Evolutionary conservation across 176 grass and related monocot species (phyloP), one percentile per base, ranked within the genome.

Genomic region (Aegilops tauschii): DNA sequence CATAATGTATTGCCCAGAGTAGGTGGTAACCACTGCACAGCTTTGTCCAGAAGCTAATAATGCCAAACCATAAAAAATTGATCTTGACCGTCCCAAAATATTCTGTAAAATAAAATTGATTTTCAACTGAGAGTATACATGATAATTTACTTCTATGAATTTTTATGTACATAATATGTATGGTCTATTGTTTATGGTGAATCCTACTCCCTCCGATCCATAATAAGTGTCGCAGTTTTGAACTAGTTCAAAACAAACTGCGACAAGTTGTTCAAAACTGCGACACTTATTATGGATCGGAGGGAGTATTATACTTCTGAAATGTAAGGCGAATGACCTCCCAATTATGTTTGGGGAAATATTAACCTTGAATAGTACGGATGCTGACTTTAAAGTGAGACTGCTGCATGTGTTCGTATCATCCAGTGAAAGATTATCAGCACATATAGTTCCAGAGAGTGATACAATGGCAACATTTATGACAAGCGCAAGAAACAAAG

Each of bases 1-100:
- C 92, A 97, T 93, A 69, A 97, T 89, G 62, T 84, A 90, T 84
- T 97, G 95, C 25, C 95, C 95, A 0, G 92, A 83, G 32, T 97
- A 97, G 45, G 87, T 95, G 4, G 92, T 88, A 12, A 91, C 83
- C 47, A 95, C 69, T 12, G 91, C 66, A 31, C 89, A 95, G 76
- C 95, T 95, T 82, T 97, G 95, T 65, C 95, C 95, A 40, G 95
- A 95, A 70, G 92, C 89, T 86, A 97, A 89, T 49, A 97, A 56
- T 50, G 92, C 90, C 20, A 97, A 86, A 17, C 86, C 92, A 13
- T 95, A 97, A 61, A 97, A 54, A 62, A 69, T 44, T 20, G 95
- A 93, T 78, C 87, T 93, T 25, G 90, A 91, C 84, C 86, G 91
- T 45, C 89, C 92, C 83, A 97, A 86, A n/a, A 88, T 82, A 88